phyloP scores from a whole-genome alignment of 2,329 filamentous ascomycete species.

The Cadophora sp. region DNA sequence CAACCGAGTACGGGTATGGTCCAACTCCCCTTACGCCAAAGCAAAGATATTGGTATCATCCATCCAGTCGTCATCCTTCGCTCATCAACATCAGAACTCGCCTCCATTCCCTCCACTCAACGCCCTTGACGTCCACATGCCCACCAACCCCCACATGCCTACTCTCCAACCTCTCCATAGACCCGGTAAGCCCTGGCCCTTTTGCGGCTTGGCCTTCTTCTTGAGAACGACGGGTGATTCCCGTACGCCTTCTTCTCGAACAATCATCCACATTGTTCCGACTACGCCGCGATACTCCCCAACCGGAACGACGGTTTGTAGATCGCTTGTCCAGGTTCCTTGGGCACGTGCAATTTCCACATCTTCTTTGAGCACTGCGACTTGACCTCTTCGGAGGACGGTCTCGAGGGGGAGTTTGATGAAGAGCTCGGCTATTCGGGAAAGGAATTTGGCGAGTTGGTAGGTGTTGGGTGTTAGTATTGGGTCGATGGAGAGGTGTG shows the following conservation, averaged over 20 bases:
- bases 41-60: slow-evolving; percentile 33
- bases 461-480: slow-evolving; percentile 82
- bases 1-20: slow-evolving; percentile 6
- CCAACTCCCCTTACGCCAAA: slow-evolving; percentile 21
- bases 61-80: background rate
- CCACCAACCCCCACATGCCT: slow-evolving; percentile 62
- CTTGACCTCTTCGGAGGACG: slow-evolving; percentile 86
- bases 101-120: slow-evolving; percentile 40
- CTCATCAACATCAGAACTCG: slow-evolving; percentile 36
- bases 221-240: slow-evolving; percentile 18
- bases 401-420: slow-evolving; percentile 92
- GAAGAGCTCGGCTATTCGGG: slow-evolving; percentile 81
- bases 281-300: slow-evolving; percentile 85
- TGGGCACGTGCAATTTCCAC: slow-evolving; percentile 33
- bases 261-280: slow-evolving; percentile 90
- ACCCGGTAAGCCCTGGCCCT: slow-evolving; percentile 60
- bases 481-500: slow-evolving; percentile 84
- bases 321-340: slow-evolving; percentile 33
- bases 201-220: slow-evolving; percentile 37
- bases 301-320: slow-evolving; percentile 80
- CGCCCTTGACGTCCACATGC: slow-evolving; percentile 54
- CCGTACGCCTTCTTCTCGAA: slow-evolving; percentile 75
- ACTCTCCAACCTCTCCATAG: slow-evolving; percentile 64
- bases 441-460: slow-evolving; percentile 80
- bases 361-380: slow-evolving; percentile 62